Evolutionary conservation across 768 basidiomycete genomes (phyloP).

Genomic region (Hericium rajendrae): DNA sequence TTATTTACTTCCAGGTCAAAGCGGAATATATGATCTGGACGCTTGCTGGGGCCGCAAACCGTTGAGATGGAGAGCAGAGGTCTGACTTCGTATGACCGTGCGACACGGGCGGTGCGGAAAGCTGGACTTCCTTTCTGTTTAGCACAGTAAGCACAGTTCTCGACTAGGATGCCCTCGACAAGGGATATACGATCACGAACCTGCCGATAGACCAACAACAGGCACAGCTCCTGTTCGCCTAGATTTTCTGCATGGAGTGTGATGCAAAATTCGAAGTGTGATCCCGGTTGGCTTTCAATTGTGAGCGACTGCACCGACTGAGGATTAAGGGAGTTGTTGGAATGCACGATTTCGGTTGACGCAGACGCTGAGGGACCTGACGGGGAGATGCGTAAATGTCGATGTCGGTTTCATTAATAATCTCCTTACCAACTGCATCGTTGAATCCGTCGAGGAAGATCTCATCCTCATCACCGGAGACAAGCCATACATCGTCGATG

Average conservation of each 20-base stretch:
- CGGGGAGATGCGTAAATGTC: background rate
- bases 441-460: conserved; percentile 39
- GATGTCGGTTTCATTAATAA: background rate
- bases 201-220: conserved; percentile 63
- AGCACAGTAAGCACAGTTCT: background rate
- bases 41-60: conserved; percentile 40
- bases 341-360: conserved; percentile 31
- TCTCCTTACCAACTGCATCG: conserved; percentile 8
- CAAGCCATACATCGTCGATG: conserved; percentile 65
- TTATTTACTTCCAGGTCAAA: conserved; percentile 52
- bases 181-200: conserved; percentile 22
- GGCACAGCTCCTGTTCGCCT: conserved; percentile 41
- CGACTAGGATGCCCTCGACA: background rate
- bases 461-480: conserved; percentile 50
- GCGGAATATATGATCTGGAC: conserved; percentile 38
- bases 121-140: conserved; percentile 34
- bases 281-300: conserved; percentile 32
- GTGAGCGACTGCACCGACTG: conserved; percentile 39
- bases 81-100: conserved; percentile 47
- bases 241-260: conserved; percentile 40
- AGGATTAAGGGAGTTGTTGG: conserved; percentile 42
- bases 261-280: conserved; percentile 41
- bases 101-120: conserved; percentile 52
- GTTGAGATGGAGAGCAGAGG: conserved; percentile 48
- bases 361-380: conserved; percentile 3